Evolutionary conservation across 495 filamentous ascomycete genomes (phyloP), one percentile per base, ranked within the genome.

Genomic region (Daldinia loculata): DNA sequence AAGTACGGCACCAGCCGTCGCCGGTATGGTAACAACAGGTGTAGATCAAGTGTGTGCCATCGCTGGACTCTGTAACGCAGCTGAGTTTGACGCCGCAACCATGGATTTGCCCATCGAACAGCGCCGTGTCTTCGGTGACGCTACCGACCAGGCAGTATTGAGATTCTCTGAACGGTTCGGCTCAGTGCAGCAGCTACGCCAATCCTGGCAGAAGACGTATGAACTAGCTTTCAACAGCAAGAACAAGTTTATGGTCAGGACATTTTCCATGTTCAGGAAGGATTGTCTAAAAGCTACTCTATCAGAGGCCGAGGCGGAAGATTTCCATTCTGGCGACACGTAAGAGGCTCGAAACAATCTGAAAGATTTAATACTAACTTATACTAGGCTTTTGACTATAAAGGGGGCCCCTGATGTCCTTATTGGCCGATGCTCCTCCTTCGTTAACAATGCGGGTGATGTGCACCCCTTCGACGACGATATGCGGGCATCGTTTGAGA

Each of bases 141-240:
- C 91, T 4, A 93, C 91, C 0, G 91, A 93, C 76, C 85, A 88
- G 56, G 90, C 91, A 7, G 84, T 92, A 29, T 78, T 94, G 17
- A 84, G 90, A 34, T 88, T 92, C 55, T 85, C 89, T 0, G 90
- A 92, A 72, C 80, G 78, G 11, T 77, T 91, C 4, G 81, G 82
- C 2, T 76, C 86, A 0, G 83, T 88, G 1, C 62, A 81, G 9
- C 80, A 86, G 17, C 72, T 89, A 5, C 80, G 84, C 12, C 71
- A 82, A 14, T 71, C 78, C 24, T 90, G 86, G 83, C 82, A 83
- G 39, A 87, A 83, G 41, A 82, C 87, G 6, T 91, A 88, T 76
- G 86, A 92, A 67, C 79, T 92, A 6, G 88, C 88, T 0, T 93
- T 94, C 80, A 94, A 93, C 75, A 89, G 87, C 72, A 92, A 92